Percentiles rank a stretch among this genome's conserved stretches.
These are phyloP conservation scores for Diplodia scrobiculata DNA, from an alignment of 2,329 filamentous ascomycete species.

Conservation along the genomic window DNA sequence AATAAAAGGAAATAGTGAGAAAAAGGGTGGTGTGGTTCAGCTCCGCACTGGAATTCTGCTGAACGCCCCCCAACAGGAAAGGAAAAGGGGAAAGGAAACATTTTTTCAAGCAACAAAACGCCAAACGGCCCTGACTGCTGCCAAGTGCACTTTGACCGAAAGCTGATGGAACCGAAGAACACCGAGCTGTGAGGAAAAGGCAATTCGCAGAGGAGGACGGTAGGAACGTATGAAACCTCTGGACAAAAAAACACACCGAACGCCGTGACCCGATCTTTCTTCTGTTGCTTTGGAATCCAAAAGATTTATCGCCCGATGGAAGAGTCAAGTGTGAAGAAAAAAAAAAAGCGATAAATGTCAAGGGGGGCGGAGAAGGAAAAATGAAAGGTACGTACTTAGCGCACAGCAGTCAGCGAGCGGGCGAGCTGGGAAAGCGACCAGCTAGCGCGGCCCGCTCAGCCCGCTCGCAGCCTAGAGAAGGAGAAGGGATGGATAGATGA, in stretches of 20 bases:
- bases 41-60: slow-evolving; percentile 25
- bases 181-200: slow-evolving; percentile 1
- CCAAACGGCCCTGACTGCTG: slow-evolving; percentile 1
- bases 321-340: not conserved
- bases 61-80: not conserved
- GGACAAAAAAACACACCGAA: not conserved
- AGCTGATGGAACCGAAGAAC: slow-evolving; percentile 11
- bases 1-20: not conserved
- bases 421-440: not conserved
- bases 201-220: slow-evolving; percentile 1
- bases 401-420: not conserved
- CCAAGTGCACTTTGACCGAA: not conserved
- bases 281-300: slow-evolving; percentile 1
- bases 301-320: slow-evolving; percentile 10
- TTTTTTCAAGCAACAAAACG: not conserved
- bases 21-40: not conserved
- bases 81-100: not conserved
- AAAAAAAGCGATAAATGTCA: not conserved
- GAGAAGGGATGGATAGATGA: not conserved
- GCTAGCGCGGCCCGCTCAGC: not conserved
- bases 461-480: slow-evolving; percentile 9
- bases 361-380: not conserved
- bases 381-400: slow-evolving; percentile 24
- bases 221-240: not conserved
- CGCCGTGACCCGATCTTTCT: slow-evolving; percentile 20